A percentile compares a stretch with the other conserved stretches of the same genome.
Conservation (phyloP, 345 rosid species). For the Dipteronia dyeriana region DNA sequence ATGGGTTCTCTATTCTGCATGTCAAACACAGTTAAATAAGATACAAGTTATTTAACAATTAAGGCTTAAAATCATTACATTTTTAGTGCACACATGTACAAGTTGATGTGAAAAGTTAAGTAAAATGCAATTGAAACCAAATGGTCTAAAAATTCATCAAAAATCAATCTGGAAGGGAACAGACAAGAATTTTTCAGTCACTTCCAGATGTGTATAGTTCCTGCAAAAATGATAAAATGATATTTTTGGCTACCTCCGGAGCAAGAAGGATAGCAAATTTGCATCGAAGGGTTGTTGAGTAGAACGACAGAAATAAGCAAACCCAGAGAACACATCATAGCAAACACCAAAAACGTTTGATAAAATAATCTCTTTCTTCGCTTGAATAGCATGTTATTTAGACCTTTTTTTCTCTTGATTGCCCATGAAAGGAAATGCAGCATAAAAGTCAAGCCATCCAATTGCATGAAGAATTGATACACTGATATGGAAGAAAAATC, state of each 20-base stretch:
- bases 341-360: slow-evolving; percentile 58
- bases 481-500: too few species aligned
- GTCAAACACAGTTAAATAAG: too few species aligned
- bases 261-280: slow-evolving; percentile 52
- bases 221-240: too few species aligned
- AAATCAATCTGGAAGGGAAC: too few species aligned
- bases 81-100: background rate
- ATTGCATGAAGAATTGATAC: too few species aligned
- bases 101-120: background rate
- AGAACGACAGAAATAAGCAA: slow-evolving; percentile 65
- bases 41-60: background rate
- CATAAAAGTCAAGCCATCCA: too few species aligned
- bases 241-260: slow-evolving; percentile 45
- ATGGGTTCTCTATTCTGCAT: slow-evolving; percentile 44
- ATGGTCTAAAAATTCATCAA: too few species aligned
- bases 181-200: too few species aligned
- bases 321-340: slow-evolving; percentile 73
- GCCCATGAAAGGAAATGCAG: too few species aligned
- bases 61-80: background rate
- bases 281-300: slow-evolving; percentile 52
- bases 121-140: background rate
- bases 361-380: slow-evolving; percentile 65
- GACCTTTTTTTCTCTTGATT: slow-evolving; percentile 51
- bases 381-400: slow-evolving; percentile 54
- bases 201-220: too few species aligned